Evolutionary conservation across 169 alveolate species (phyloP).

Genomic region (Perkinsus olseni): DNA sequence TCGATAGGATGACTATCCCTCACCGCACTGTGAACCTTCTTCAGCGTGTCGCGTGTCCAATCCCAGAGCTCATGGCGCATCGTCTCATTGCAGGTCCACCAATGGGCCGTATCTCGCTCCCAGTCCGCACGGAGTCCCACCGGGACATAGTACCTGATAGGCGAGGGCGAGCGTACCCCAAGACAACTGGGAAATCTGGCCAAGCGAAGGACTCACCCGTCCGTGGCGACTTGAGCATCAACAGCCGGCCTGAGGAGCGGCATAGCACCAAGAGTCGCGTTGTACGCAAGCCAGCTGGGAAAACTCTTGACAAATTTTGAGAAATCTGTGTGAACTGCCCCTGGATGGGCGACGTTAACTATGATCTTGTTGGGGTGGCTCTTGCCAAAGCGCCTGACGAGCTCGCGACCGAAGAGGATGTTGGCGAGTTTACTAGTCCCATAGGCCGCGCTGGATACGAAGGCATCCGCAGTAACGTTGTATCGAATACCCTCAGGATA

Average conservation of each 20-base stretch:
- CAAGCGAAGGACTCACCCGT: neutral
- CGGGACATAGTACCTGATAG: too few relatives aligned
- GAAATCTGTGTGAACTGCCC: neutral
- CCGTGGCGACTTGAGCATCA: neutral
- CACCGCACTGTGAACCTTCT: too few relatives aligned
- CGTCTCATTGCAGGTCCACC: too few relatives aligned
- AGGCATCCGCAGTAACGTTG: neutral
- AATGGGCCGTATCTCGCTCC: too few relatives aligned
- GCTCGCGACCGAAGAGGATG: neutral
- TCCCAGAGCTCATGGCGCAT: too few relatives aligned
- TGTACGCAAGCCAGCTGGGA: neutral
- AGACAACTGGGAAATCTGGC: too few relatives aligned
- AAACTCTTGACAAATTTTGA: neutral
- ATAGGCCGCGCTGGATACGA: neutral
- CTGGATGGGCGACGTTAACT: neutral
- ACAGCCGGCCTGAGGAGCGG: neutral
- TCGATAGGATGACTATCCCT: too few relatives aligned
- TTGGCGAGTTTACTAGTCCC: neutral
- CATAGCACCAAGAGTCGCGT: neutral
- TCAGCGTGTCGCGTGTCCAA: too few relatives aligned
- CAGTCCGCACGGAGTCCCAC: too few relatives aligned
- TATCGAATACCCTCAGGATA: neutral
- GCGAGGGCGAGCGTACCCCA: too few relatives aligned
- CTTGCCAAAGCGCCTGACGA: neutral
- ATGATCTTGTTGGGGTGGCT: neutral